Evolutionary conservation across 2,329 filamentous ascomycete genomes (phyloP), one percentile per base, ranked within the genome.

Genomic region (Exophiala xenobiotica): DNA sequence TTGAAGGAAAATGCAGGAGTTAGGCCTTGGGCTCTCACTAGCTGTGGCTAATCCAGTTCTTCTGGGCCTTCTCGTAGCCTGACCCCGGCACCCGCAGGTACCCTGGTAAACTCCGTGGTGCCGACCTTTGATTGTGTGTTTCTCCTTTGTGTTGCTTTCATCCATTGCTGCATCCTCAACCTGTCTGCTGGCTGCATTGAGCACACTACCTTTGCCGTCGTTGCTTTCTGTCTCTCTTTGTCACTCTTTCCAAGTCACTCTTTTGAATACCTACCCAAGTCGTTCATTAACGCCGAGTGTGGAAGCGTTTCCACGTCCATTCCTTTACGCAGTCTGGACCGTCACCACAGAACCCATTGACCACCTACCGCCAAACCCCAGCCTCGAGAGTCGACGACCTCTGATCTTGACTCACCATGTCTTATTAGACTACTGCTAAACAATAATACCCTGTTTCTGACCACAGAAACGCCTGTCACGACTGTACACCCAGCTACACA

Each of bases 181-280:
- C n/a, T n/a, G n/a, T 39, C 9, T 40, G 27, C 16, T 23, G 16
- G 39, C 41, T 47, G 35, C 42, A 43, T 47, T 51, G 53, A 47
- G 40, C 33, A 35, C 38, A 6, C 42, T 27, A 16, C 40, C 27
- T 33, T 37, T 40, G 27, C 33, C 38, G 35, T n/a, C 50, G 46
- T 20, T 42, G 46, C 31, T 47, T 46, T 52, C 52, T 56, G 51
- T 59, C 51, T 20, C 46, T 57, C 43, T 20, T 54, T 55, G 58
- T 57, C 60, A 58, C 42, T 61, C 58, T 50, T 61, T 61, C 22
- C 20, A 18, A 62, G 60, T 62, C 60, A 43, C 48, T 62, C 60
- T 8, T 60, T 62, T 46, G 22, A 23, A 46, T 11, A 22, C 38
- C 44, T 14, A 9, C 31, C 31, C 7, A 2, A 35, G 31, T 35